These are phyloP conservation scores for Penicillium simplicissimum DNA, from an alignment of 495 filamentous ascomycete genomes.

Conservation along the genomic window DNA sequence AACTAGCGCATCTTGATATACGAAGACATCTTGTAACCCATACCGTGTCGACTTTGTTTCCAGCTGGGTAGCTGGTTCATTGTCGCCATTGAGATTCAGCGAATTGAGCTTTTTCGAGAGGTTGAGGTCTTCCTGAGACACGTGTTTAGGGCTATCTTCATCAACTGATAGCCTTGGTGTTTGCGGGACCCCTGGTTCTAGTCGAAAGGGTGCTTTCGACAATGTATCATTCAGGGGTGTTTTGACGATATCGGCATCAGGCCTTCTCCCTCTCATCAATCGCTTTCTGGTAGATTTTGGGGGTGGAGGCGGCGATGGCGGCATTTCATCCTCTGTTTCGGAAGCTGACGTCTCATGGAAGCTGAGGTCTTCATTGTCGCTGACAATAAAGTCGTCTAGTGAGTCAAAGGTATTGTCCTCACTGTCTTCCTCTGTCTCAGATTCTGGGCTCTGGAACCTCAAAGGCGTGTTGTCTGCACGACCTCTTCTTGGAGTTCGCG, in stretches of 20 bases:
- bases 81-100: conserved; percentile 27
- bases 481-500: conserved; percentile 19
- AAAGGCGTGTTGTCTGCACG: conserved; percentile 10
- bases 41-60: conserved; percentile 27
- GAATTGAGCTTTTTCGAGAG: conserved; percentile 27
- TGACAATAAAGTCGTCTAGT: conserved; percentile 49
- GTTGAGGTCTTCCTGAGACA: conserved; percentile 30
- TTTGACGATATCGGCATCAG: conserved; percentile 21
- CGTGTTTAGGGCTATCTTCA: conserved; percentile 13
- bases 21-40: conserved; percentile 12
- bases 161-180: conserved; percentile 21
- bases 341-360: conserved; percentile 39
- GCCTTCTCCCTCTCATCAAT: conserved; percentile 40
- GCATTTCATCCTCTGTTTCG: conserved; percentile 34
- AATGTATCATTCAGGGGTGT: conserved; percentile 16
- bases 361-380: conserved; percentile 47
- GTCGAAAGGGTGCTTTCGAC: conserved; percentile 16
- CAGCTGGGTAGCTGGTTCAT: conserved; percentile 26
- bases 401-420: conserved; percentile 39
- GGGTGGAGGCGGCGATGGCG: conserved; percentile 28
- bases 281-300: conserved; percentile 32
- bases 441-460: conserved; percentile 18
- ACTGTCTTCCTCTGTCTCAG: conserved; percentile 23
- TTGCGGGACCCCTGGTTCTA: conserved; percentile 27
- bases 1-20: conserved; percentile 15